These are phyloP conservation scores for Chamaecyparis obtusa DNA, from an alignment of 75 land plant species.

Conservation along the genomic window DNA sequence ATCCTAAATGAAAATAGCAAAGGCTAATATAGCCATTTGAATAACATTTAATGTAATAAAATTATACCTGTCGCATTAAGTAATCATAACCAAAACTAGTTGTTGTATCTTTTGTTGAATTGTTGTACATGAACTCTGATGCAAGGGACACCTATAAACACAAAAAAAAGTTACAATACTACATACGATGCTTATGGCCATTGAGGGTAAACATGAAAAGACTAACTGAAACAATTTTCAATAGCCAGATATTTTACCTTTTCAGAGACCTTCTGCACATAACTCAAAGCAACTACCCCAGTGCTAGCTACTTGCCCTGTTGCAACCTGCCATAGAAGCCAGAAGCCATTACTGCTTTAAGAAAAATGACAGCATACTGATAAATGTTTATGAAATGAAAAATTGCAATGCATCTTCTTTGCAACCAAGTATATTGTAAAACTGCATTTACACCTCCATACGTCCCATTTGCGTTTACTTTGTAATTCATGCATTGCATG, in stretches of 20 bases:
- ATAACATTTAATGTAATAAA: neutral
- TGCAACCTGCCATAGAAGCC: constrained; percentile 62
- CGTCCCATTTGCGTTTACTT: neutral
- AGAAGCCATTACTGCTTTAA: neutral
- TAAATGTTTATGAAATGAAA: neutral
- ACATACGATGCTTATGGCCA: neutral
- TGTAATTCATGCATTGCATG: neutral
- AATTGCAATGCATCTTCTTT: neutral
- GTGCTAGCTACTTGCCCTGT: constrained; percentile 97
- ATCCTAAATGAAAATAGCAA: neutral
- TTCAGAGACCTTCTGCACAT: constrained; percentile 98
- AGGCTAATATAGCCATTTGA: neutral
- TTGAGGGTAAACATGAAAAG: neutral
- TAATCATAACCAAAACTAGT: constrained; percentile 96
- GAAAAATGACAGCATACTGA: neutral
- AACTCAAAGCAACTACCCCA: constrained; percentile 88
- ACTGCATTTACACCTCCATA: neutral
- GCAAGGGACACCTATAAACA: constrained; percentile 80
- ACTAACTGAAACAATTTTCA: neutral
- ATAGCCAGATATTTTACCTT: constrained; percentile 52
- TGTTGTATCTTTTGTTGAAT: constrained; percentile 79
- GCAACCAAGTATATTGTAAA: neutral
- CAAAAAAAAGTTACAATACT: constrained; percentile 6
- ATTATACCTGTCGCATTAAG: constrained; percentile 84
- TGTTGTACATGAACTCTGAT: constrained; percentile 92